Conservation (phyloP, 2,329 filamentous ascomycete genomes). For the Colletotrichum sp. region DNA sequence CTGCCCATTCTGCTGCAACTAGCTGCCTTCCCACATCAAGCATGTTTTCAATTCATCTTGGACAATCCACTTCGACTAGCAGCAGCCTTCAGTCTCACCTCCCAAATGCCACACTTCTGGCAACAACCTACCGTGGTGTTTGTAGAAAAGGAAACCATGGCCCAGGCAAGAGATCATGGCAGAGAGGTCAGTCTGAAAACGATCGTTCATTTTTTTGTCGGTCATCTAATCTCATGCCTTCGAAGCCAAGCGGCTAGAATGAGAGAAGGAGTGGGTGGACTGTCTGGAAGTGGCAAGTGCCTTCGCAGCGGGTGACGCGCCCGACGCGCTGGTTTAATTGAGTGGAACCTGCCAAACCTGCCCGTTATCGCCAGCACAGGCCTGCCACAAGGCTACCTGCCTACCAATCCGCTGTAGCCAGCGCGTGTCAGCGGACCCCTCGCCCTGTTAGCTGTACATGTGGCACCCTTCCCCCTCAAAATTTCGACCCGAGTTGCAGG, state of each 20-base stretch:
- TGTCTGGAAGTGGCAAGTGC: neutral
- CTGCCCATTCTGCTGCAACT: neutral
- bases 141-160: neutral
- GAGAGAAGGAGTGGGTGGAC: neutral
- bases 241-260: neutral
- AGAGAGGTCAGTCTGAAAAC: neutral
- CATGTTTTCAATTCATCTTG: neutral
- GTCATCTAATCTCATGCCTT: neutral
- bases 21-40: neutral
- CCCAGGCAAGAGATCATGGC: neutral
- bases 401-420: neutral
- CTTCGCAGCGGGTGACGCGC: neutral
- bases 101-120: neutral
- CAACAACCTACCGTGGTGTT: neutral
- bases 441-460: neutral
- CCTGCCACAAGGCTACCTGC: neutral
- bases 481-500: neutral
- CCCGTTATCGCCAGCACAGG: neutral
- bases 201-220: neutral
- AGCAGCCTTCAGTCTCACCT: neutral
- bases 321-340: conserved; percentile 12
- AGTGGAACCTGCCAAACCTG: neutral
- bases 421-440: neutral
- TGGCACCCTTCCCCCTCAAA: neutral
- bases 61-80: neutral